Percentiles rank a stretch among this genome's conserved stretches.
These are phyloP conservation scores for Pyrenophora seminiperda DNA, from an alignment of 2,329 filamentous ascomycete genomes.

Conservation along the genomic window DNA sequence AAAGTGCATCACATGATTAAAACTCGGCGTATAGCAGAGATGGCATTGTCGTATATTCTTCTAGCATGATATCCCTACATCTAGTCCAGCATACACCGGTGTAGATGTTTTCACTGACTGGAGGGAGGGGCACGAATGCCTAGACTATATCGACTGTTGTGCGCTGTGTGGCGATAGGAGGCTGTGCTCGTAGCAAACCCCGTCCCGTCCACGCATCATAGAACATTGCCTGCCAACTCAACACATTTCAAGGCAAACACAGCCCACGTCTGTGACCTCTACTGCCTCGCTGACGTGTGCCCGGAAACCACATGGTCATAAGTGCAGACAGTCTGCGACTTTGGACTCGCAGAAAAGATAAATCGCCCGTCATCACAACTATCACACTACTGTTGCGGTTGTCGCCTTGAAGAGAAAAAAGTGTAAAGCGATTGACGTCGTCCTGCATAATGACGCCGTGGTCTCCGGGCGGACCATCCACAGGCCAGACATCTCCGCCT, in stretches of 20 bases:
- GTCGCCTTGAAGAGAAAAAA: conserved; percentile 6
- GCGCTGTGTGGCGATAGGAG: conserved; percentile 1
- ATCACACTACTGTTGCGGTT: too few species aligned
- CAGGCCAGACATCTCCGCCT: conserved; percentile 28
- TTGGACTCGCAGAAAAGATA: conserved; percentile 6
- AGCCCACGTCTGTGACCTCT: conserved; percentile 11
- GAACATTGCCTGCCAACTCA: conserved; percentile 16
- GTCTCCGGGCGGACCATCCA: conserved; percentile 19
- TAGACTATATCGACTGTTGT: too few species aligned
- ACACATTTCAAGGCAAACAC: conserved; percentile 19
- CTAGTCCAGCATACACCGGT: not conserved
- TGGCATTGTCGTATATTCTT: too few species aligned
- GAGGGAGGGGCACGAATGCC: too few species aligned
- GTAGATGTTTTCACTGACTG: not conserved
- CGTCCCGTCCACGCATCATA: too few species aligned
- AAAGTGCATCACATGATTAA: too few species aligned
- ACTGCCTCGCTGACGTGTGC: conserved; percentile 8
- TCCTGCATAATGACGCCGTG: conserved; percentile 39
- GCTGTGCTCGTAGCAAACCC: conserved; percentile 18
- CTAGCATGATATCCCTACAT: too few species aligned
- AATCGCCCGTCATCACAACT: not conserved
- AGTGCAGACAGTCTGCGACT: conserved; percentile 7
- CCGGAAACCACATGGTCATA: conserved; percentile 11
- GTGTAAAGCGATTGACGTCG: conserved; percentile 15
- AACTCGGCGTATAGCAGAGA: too few species aligned